phyloP scores from a whole-genome alignment of 495 filamentous ascomycete species.

The Neurospora intermedia region DNA sequence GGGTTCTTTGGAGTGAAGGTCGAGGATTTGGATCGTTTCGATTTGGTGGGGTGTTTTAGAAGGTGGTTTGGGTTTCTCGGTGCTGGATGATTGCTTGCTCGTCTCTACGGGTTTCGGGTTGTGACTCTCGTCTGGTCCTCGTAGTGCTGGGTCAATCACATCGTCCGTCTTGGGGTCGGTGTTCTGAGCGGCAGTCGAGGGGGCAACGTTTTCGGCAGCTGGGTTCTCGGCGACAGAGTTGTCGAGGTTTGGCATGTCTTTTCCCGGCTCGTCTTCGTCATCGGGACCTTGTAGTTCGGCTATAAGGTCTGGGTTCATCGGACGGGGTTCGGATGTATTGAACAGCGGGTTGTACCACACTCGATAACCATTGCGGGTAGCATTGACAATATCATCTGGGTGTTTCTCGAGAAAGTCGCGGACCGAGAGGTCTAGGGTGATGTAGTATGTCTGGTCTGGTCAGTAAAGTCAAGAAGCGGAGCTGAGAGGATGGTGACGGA shows the following conservation, averaged over 20 bases:
- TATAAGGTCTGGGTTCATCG: slow-evolving; percentile 8
- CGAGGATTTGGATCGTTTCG: slow-evolving; percentile 59
- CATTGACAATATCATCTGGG: slow-evolving; percentile 19
- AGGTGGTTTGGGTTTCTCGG: slow-evolving; percentile 7
- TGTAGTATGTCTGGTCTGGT: slow-evolving; percentile 38
- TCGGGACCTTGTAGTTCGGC: slow-evolving; percentile 22
- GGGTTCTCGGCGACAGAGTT: slow-evolving; percentile 5
- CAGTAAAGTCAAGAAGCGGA: not conserved
- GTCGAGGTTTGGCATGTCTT: slow-evolving; percentile 18
- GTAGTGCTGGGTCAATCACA: slow-evolving; percentile 9
- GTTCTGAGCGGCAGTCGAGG: not conserved
- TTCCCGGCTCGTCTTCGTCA: slow-evolving; percentile 17
- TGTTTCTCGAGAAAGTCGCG: slow-evolving; percentile 33
- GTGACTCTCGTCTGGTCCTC: not conserved
- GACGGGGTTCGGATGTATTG: slow-evolving; percentile 14
- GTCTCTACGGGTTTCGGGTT: not conserved
- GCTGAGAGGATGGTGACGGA: slow-evolving; percentile 2
- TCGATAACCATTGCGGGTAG: slow-evolving; percentile 21
- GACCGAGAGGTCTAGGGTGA: slow-evolving; percentile 44
- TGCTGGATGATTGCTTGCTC: slow-evolving; percentile 1
- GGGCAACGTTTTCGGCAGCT: not conserved
- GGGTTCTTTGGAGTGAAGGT: slow-evolving; percentile 60
- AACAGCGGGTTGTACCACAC: slow-evolving; percentile 28
- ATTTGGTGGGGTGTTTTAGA: slow-evolving; percentile 13
- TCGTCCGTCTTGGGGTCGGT: not conserved